Percentiles rank a stretch among this genome's conserved stretches.
Evolutionary conservation across 116 monocot genomes (phyloP).

Genomic region (Iris pallida): DNA sequence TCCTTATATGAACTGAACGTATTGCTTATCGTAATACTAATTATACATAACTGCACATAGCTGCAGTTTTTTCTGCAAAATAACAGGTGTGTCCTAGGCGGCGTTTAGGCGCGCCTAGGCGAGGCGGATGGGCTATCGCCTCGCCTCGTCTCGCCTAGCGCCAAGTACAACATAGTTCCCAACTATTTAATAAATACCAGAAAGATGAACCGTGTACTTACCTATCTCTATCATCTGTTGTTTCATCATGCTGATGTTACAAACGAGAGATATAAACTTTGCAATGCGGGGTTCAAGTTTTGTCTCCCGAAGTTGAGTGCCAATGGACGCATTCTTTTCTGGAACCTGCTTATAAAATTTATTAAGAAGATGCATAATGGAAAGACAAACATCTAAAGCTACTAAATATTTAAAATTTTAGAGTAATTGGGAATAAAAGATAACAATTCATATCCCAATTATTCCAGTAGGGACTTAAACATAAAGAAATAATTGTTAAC

Average conservation of each 20-base stretch:
- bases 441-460: not conserved
- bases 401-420: not conserved
- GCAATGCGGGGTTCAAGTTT: constrained; percentile 73
- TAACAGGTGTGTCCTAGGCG: too few species aligned
- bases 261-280: constrained; percentile 80
- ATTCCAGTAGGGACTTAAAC: not conserved
- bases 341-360: constrained; percentile 22
- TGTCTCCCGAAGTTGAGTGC: constrained; percentile 49
- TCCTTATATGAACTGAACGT: too few species aligned
- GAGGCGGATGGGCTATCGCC: too few species aligned
- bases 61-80: too few species aligned
- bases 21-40: too few species aligned
- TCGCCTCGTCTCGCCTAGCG: too few species aligned
- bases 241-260: constrained; percentile 93
- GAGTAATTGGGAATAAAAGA: not conserved
- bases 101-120: too few species aligned
- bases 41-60: too few species aligned
- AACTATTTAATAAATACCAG: too few species aligned
- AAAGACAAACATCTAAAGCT: not conserved
- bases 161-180: too few species aligned
- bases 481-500: constrained; percentile 3
- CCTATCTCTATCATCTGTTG: constrained; percentile 99
- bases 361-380: constrained; percentile 4
- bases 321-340: constrained; percentile 24
- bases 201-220: constrained; percentile 15